A percentile compares a stretch with the other conserved stretches of the same genome.
phyloP scores from a whole-genome alignment of 768 basidiomycete species.

The Lactarius quietus region DNA sequence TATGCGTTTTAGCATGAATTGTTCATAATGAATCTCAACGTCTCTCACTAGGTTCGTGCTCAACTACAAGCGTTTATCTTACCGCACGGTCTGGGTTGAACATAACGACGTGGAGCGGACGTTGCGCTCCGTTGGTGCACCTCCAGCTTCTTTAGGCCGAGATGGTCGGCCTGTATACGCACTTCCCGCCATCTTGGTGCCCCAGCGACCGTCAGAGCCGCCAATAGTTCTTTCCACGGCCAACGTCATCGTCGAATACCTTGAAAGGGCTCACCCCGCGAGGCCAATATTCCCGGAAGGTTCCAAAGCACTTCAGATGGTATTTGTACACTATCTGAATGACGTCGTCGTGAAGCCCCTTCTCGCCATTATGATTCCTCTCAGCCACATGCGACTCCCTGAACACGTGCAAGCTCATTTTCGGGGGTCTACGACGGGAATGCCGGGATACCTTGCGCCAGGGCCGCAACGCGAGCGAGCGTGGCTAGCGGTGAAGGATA shows the following conservation, averaged over 20 bases:
- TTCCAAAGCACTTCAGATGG: slow-evolving; percentile 59
- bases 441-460: slow-evolving; percentile 26
- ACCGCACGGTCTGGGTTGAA: slow-evolving; percentile 68
- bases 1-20: slow-evolving; percentile 28
- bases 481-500: slow-evolving; percentile 61
- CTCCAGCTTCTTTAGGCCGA: slow-evolving; percentile 47
- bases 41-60: slow-evolving; percentile 52
- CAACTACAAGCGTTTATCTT: slow-evolving; percentile 72
- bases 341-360: slow-evolving; percentile 63
- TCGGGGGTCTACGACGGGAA: slow-evolving; percentile 26
- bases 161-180: slow-evolving; percentile 64
- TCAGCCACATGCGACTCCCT: slow-evolving; percentile 60
- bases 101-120: slow-evolving; percentile 64
- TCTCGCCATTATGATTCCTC: slow-evolving; percentile 64
- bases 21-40: not conserved
- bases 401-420: slow-evolving; percentile 53
- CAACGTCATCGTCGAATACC: slow-evolving; percentile 65
- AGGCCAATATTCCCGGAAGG: slow-evolving; percentile 70
- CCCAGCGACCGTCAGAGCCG: slow-evolving; percentile 40
- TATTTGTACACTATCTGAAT: slow-evolving; percentile 69
- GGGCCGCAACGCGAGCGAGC: slow-evolving; percentile 57
- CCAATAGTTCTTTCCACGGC: slow-evolving; percentile 58
- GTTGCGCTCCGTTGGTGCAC: slow-evolving; percentile 55
- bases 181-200: slow-evolving; percentile 67
- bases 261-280: slow-evolving; percentile 64